Evolutionary conservation across 345 rosid genomes (phyloP), one percentile per base, ranked within the genome.

Genomic region (Melastoma malabathricum): DNA sequence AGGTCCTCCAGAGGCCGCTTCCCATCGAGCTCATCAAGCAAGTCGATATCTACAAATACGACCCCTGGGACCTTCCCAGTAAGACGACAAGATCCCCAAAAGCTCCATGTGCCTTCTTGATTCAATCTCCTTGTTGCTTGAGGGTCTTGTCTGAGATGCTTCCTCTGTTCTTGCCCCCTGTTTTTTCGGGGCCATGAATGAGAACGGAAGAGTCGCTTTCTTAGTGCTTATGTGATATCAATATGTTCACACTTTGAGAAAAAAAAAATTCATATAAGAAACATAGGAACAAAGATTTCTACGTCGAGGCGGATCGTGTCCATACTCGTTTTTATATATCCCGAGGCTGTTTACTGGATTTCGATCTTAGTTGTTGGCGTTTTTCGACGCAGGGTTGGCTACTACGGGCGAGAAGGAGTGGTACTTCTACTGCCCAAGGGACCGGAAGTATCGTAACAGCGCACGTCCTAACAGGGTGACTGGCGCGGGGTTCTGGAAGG

Each of bases 61-160:
- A 83, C 66, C 97, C 97, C 46, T 89, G 97, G 97, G 97, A 86
- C 60, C 97, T 89, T 48, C 96, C 98, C 65, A 86, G 98, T 90
- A 74, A 79, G 95, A 49, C 19, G 13, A 39, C 0, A 9, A 4
- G 7, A n/a, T 54, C 38, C 10, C 39, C n/a, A n/a, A 57, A 18
- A 19, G 47, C 16, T 16, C 0, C 2, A 0, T 12, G 20, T 10
- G n/a, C n/a, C n/a, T 31, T 1, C 0, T 22, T 22, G 25, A 23
- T 18, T 17, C 23, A 3, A 3, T 17, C 4, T 4, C 4, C 2
- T 22, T 12, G 27, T 18, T 17, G 53, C 18, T 50, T 15, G 38
- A 22, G 44, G 48, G 2, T 6, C 41, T 9, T 2, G 27, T 18
- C 25, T 13, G 56, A 53, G 41, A 34, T 5, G 10, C 9, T 18